Conservation (phyloP, 2,329 filamentous ascomycete species). For the Cordyceps pruinosa region DNA sequence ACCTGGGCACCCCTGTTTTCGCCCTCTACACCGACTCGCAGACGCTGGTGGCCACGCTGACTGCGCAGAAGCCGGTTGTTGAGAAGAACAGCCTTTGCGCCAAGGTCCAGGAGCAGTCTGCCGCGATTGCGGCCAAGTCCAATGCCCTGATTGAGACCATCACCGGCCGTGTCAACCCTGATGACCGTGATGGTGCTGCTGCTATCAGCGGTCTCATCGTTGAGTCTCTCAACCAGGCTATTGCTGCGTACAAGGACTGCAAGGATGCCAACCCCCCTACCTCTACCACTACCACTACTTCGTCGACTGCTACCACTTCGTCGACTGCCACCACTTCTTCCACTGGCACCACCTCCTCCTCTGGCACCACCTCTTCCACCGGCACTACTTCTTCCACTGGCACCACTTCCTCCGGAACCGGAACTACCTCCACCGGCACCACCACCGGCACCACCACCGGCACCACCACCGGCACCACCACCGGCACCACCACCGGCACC, state of each 20-base stretch:
- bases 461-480: neutral
- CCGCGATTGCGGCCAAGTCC: neutral
- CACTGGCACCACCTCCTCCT: neutral
- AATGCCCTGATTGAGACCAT: conserved; percentile 6
- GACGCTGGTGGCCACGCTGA: neutral
- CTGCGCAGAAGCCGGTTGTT: neutral
- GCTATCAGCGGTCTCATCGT: neutral
- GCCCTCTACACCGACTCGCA: neutral
- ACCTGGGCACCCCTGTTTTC: neutral
- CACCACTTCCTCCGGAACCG: neutral
- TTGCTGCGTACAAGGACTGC: neutral
- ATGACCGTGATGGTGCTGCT: neutral
- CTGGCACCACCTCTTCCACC: neutral
- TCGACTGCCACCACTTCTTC: neutral
- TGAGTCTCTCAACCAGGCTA: neutral
- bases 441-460: neutral
- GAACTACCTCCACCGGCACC: neutral
- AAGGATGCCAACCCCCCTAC: conserved; percentile 2
- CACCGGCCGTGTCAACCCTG: neutral
- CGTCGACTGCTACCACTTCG: neutral
- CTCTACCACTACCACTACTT: neutral
- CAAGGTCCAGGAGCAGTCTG: neutral
- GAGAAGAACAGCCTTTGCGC: neutral
- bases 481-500: neutral
- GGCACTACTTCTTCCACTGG: neutral